Evolutionary conservation across 768 basidiomycete species (phyloP).

Genomic region (Tricholoma hemisulphureum): DNA sequence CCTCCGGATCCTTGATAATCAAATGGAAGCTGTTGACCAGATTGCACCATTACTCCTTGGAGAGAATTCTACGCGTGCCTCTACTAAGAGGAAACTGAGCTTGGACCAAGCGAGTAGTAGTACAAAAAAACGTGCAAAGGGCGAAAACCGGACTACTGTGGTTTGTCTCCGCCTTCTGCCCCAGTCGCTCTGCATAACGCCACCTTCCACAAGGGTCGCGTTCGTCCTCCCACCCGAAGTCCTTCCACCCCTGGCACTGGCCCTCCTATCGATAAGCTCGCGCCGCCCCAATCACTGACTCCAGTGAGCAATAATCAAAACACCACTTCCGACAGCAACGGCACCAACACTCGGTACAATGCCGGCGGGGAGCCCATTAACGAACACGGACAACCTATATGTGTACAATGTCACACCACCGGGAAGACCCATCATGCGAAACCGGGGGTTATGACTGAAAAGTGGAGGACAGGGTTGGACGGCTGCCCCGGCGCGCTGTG

Average conservation of each 20-base stretch:
- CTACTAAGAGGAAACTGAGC: background rate
- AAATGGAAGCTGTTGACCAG: background rate
- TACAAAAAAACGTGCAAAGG: background rate
- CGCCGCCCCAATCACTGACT: background rate
- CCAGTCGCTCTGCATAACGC: too few relatives aligned
- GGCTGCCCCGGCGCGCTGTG: background rate
- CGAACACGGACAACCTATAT: background rate
- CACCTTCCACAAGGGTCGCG: too few relatives aligned
- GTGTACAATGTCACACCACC: background rate
- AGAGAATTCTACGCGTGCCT: background rate
- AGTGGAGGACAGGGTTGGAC: background rate
- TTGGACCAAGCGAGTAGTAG: background rate
- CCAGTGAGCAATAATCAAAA: background rate
- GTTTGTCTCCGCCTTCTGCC: too few relatives aligned
- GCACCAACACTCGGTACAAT: background rate
- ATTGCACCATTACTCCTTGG: background rate
- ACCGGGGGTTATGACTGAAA: background rate
- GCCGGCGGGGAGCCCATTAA: background rate
- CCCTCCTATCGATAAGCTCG: background rate
- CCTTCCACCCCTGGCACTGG: background rate
- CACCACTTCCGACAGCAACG: background rate
- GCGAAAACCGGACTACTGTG: background rate
- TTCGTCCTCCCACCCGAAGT: too few relatives aligned
- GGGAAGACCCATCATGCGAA: background rate
- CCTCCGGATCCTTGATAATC: background rate